Percentiles rank a stretch among this genome's conserved stretches.
These are phyloP conservation scores for Pleurotus platypus DNA, from an alignment of 768 basidiomycete species.

Conservation along the genomic window DNA sequence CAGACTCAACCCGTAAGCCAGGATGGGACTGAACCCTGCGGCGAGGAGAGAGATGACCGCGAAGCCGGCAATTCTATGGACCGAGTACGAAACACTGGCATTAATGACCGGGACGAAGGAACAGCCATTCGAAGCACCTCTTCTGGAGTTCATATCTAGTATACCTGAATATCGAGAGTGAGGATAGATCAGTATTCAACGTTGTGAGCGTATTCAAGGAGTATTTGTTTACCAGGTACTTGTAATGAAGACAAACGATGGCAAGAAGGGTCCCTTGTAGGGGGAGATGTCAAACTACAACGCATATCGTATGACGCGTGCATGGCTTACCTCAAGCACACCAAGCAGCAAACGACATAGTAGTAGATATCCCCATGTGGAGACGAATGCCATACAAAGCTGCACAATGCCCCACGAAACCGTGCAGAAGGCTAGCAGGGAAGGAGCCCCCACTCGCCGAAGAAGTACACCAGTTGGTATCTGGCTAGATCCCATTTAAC, in stretches of 20 bases:
- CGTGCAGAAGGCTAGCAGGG: conserved; percentile 38
- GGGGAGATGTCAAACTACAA: not conserved
- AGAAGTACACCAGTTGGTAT: conserved; percentile 42
- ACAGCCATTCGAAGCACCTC: conserved; percentile 25
- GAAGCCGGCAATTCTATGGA: conserved; percentile 41
- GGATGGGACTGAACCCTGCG: conserved; percentile 46
- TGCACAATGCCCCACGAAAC: conserved; percentile 42
- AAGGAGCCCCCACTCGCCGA: conserved; percentile 37
- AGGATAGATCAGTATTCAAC: not conserved
- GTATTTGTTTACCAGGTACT: conserved; percentile 37
- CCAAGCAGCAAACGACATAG: conserved; percentile 40
- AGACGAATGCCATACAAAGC: conserved; percentile 44
- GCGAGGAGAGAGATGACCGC: conserved; percentile 39
- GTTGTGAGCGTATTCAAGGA: not conserved
- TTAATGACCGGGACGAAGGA: not conserved
- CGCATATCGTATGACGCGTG: not conserved
- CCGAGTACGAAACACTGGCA: not conserved
- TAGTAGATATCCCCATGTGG: conserved; percentile 35
- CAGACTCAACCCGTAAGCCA: conserved; percentile 40
- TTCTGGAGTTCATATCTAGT: conserved; percentile 49
- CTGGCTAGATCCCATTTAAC: conserved; percentile 24
- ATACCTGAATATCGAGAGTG: conserved; percentile 31
- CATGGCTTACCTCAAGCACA: conserved; percentile 32
- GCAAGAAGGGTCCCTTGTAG: conserved; percentile 45
- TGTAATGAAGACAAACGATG: conserved; percentile 45